These are phyloP conservation scores for Albatrellus sp. DNA, from an alignment of 1,284 basidiomycete species.

Conservation along the genomic window DNA sequence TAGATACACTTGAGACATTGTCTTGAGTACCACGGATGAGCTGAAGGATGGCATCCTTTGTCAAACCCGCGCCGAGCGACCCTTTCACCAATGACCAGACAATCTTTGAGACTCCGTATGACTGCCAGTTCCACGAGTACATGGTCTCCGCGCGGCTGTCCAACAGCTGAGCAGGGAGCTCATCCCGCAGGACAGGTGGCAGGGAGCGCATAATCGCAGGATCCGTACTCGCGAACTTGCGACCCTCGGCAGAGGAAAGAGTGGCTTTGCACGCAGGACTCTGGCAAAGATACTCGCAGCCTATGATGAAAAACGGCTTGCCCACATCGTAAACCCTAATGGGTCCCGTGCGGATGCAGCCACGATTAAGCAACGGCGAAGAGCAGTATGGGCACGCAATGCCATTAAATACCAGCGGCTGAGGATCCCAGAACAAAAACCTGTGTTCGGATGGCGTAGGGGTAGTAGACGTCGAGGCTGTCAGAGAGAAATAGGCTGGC, in stretches of 20 bases:
- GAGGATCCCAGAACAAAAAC: constrained; percentile 72
- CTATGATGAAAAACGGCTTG: constrained; percentile 67
- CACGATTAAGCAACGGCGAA: constrained; percentile 42
- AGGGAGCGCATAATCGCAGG: constrained; percentile 53
- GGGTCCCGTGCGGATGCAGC: constrained; percentile 57
- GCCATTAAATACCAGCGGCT: constrained; percentile 64
- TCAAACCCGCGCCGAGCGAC: constrained; percentile 38
- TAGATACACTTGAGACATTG: constrained; percentile 27
- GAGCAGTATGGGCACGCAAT: constrained; percentile 55
- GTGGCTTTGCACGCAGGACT: constrained; percentile 32
- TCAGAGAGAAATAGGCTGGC: constrained; percentile 59
- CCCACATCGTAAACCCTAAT: constrained; percentile 65
- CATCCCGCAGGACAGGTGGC: constrained; percentile 50
- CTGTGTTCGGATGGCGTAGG: constrained; percentile 56
- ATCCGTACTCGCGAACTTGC: constrained; percentile 58
- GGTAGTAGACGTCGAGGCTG: constrained; percentile 52
- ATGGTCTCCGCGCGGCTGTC: constrained; percentile 26
- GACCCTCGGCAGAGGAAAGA: constrained; percentile 31
- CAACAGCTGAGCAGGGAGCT: constrained; percentile 54
- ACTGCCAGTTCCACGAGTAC: constrained; percentile 62
- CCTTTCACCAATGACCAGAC: constrained; percentile 60
- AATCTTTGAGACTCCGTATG: constrained; percentile 49
- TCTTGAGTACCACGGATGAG: constrained; percentile 41
- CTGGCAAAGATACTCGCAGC: constrained; percentile 61
- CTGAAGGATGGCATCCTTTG: constrained; percentile 44